Base-by-base conservation (phyloP, 768 basidiomycete genomes). In the Suillus ampliporus region DNA sequence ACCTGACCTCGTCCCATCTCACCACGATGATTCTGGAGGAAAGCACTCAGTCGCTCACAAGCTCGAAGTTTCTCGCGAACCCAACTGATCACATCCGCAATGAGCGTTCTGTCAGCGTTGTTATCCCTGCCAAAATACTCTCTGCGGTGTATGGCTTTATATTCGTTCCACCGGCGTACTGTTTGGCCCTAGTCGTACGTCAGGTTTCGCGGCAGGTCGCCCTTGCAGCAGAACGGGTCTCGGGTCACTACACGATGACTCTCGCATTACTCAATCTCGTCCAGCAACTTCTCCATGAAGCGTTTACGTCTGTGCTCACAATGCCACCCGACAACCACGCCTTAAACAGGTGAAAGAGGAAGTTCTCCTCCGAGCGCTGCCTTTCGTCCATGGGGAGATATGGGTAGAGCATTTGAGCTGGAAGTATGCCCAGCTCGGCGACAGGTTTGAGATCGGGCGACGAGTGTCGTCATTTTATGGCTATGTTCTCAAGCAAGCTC, bases 371-470 rank as follows among this genome's bases (percentile, higher is more conserved):
- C 87, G 92, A 38, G 94, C 92, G 81, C 87, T 14, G 82, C n/a
- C 82, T 5, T 94, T 95, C 65, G 84, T 96, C 10, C 92, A 95
- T 68, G 85, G 86, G 9, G 92, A 96, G 72, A 87, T 97, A 21
- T 98, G 95, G 95, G 84, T 90, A 1, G 89, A 91, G 67, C 91
- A 94, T 73, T 72, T 87, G 43, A 85, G 87, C 3, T 98, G 95
- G 95, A 91, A 92, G 71, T 97, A 94, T 66, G 79, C 80, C 4
- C 89, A 89, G 61, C 80, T 95, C 14, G 89, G 89, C 5, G 91
- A 94, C 70, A 84, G 91, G 43, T 96, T 93, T 69, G 91, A 94
- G 77, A 89, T 98, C 52, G 90, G 89, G 21, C 80, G 83, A 58
- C 79, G 87, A 17, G 80, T 94, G 28, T 83, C 87, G 11, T 79